Conservation (phyloP, 495 filamentous ascomycete genomes). For the Hypoxylon perforatum region DNA sequence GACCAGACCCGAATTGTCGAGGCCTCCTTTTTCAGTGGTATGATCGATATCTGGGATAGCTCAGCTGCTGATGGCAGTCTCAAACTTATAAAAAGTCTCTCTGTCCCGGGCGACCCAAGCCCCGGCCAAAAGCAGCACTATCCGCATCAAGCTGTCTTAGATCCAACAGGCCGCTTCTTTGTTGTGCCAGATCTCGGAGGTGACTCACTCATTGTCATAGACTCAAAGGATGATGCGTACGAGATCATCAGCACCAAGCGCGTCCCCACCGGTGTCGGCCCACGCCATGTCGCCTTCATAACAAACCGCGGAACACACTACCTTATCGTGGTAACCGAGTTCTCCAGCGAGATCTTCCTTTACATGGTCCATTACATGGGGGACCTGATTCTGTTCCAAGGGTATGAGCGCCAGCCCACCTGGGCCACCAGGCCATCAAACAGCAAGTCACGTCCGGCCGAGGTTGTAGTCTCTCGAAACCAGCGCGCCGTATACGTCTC, state of each 20-base stretch:
- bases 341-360: slow-evolving; percentile 43
- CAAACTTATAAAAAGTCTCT: slow-evolving; percentile 38
- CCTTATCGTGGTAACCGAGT: slow-evolving; percentile 47
- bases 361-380: slow-evolving; percentile 42
- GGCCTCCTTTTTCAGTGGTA: slow-evolving; percentile 40
- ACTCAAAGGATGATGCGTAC: slow-evolving; percentile 38
- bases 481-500: slow-evolving; percentile 47
- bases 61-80: slow-evolving; percentile 28
- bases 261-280: slow-evolving; percentile 42
- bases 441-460: slow-evolving; percentile 47
- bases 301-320: slow-evolving; percentile 35
- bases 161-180: slow-evolving; percentile 48
- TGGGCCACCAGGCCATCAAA: too few relatives aligned
- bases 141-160: slow-evolving; percentile 50
- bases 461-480: slow-evolving; percentile 44
- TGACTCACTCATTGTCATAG: slow-evolving; percentile 47
- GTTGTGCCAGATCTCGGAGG: slow-evolving; percentile 48
- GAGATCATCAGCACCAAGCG: slow-evolving; percentile 34
- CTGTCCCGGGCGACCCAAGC: slow-evolving; percentile 33
- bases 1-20: slow-evolving; percentile 46
- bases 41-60: slow-evolving; percentile 48
- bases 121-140: slow-evolving; percentile 38
- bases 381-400: slow-evolving; percentile 35
- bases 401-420: too few relatives aligned
- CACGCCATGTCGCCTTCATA: slow-evolving; percentile 51